Percentiles rank a stretch among this genome's conserved stretches.
These are phyloP conservation scores for Yamadazyma olivae DNA, from an alignment of 805 yeast genomes.

Conservation along the genomic window DNA sequence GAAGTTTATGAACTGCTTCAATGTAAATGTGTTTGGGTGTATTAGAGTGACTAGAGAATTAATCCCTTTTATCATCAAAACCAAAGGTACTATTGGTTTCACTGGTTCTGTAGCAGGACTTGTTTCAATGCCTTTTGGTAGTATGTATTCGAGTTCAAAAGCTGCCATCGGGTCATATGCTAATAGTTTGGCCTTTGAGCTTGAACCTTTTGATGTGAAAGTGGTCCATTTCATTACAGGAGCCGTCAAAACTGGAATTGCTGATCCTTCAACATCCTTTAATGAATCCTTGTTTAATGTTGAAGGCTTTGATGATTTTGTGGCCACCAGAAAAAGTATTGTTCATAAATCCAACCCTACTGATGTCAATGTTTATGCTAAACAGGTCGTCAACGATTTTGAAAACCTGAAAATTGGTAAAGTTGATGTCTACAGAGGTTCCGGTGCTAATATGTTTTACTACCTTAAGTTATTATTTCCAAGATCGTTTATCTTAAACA, in stretches of 20 bases:
- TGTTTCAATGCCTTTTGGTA: slow-evolving; percentile 69
- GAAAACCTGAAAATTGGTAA: slow-evolving; percentile 20
- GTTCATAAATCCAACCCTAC: slow-evolving; percentile 60
- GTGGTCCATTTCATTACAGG: slow-evolving; percentile 74
- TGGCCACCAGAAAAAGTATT: slow-evolving; percentile 54
- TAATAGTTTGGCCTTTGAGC: slow-evolving; percentile 56
- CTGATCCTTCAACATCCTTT: slow-evolving; percentile 61
- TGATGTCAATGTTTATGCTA: slow-evolving; percentile 55
- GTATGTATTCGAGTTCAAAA: slow-evolving; percentile 64
- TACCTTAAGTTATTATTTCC: slow-evolving; percentile 41
- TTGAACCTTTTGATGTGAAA: slow-evolving; percentile 71
- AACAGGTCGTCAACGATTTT: slow-evolving; percentile 49
- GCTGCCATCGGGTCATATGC: slow-evolving; percentile 78
- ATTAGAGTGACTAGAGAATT: slow-evolving; percentile 62
- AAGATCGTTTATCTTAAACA: slow-evolving; percentile 41
- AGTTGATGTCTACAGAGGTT: slow-evolving; percentile 61
- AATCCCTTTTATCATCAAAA: slow-evolving; percentile 51
- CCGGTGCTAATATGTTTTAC: slow-evolving; percentile 36
- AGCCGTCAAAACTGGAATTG: slow-evolving; percentile 69
- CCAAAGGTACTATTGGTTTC: slow-evolving; percentile 67
- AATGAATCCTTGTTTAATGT: slow-evolving; percentile 48
- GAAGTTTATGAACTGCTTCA: slow-evolving; percentile 47
- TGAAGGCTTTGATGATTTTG: slow-evolving; percentile 49
- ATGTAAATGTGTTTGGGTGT: slow-evolving; percentile 71
- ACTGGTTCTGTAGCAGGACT: slow-evolving; percentile 73